Conservation (phyloP, 164 flowering plant species). For the Paratinospora sagittata region DNA sequence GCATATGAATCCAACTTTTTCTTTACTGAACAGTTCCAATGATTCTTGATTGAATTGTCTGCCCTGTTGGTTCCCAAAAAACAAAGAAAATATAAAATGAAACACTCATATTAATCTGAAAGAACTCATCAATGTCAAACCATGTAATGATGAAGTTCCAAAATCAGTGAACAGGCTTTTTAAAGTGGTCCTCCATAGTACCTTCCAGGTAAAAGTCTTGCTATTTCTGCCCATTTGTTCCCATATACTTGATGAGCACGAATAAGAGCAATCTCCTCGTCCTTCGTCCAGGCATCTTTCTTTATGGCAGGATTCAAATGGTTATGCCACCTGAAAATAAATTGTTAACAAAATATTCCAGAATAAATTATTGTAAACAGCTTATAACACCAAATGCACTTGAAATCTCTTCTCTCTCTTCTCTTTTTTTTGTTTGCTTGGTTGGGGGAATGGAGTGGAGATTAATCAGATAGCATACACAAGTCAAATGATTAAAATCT, state of each 20-base stretch:
- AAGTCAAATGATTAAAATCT: neutral
- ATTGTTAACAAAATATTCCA: conserved; percentile 4
- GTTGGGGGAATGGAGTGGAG: no score
- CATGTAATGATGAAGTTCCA: neutral
- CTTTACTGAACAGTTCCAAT: conserved; percentile 59
- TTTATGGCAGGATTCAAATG: conserved; percentile 58
- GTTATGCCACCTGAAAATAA: conserved; percentile 56
- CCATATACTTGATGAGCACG: conserved; percentile 26
- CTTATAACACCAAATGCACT: neutral
- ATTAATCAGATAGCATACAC: no score
- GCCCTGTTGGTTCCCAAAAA: conserved; percentile 28
- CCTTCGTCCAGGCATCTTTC: conserved; percentile 51
- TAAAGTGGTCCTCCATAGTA: conserved; percentile 12
- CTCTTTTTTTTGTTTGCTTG: no score
- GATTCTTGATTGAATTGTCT: conserved; percentile 57
- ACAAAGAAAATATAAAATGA: neutral
- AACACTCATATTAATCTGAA: neutral
- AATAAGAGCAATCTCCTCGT: conserved; percentile 41
- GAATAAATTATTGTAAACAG: neutral
- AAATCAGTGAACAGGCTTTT: neutral
- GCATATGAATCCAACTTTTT: conserved; percentile 27
- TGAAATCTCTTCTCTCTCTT: no score
- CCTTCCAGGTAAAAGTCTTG: conserved; percentile 62
- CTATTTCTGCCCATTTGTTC: no score
- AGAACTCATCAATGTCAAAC: neutral